Conservation (phyloP, 176 grass and related monocot species). For the Lolium multiflorum region DNA sequence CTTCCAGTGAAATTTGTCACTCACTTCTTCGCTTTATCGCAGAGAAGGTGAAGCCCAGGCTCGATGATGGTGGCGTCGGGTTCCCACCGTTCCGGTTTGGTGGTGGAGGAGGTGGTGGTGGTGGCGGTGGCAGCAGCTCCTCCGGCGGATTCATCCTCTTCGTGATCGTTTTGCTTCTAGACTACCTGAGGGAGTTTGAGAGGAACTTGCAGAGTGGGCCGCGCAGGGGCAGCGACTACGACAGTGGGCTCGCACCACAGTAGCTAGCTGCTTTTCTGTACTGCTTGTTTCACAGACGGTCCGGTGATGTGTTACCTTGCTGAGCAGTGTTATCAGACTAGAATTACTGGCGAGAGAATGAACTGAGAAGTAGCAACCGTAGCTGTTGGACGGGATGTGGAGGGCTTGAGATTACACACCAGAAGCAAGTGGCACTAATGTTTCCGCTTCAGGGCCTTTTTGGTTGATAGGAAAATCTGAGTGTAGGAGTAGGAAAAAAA, state of each 20-base stretch:
- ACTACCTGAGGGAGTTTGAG: constrained; percentile 59
- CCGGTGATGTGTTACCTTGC: constrained; percentile 2
- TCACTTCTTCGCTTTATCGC: background rate
- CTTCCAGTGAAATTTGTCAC: background rate
- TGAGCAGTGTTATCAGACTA: constrained; percentile 2
- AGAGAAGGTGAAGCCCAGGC: constrained; percentile 54
- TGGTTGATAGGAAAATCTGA: background rate
- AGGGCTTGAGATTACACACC: background rate
- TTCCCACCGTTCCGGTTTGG: constrained; percentile 59
- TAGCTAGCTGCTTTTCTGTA: constrained; percentile 4
- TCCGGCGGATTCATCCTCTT: constrained; percentile 59
- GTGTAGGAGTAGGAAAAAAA: too few relatives aligned
- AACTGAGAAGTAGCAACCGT: background rate
- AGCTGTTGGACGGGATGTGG: background rate
- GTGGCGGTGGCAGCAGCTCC: constrained; percentile 46
- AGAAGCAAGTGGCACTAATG: background rate
- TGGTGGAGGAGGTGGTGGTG: constrained; percentile 25
- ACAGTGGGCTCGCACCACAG: constrained; percentile 33
- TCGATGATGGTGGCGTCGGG: constrained; percentile 53
- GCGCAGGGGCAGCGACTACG: constrained; percentile 39
- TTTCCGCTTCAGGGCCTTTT: background rate
- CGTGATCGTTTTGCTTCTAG: constrained; percentile 54
- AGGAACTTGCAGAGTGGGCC: constrained; percentile 53
- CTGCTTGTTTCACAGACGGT: background rate
- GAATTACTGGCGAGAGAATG: background rate